phyloP scores from a whole-genome alignment of 768 basidiomycete genomes.

The Psilocybe cubensis region DNA sequence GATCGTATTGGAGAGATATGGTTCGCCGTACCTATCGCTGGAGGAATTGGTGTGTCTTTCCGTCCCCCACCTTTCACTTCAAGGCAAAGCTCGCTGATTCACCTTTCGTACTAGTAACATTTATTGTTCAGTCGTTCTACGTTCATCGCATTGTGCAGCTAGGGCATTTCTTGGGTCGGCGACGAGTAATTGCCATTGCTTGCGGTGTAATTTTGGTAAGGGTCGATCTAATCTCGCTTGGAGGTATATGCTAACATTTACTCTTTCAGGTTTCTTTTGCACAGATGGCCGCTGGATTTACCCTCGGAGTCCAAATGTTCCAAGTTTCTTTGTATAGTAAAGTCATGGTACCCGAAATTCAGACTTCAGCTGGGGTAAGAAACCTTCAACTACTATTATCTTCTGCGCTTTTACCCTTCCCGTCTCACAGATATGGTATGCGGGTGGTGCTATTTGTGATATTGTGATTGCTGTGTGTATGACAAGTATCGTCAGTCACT shows the following conservation, averaged over 20 bases:
- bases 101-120: background rate
- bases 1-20: constrained; percentile 8
- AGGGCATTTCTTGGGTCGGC: background rate
- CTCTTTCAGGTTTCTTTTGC: background rate
- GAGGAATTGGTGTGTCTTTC: background rate
- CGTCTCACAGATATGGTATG: constrained; percentile 5
- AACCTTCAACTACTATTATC: background rate
- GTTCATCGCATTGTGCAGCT: constrained; percentile 3
- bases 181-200: background rate
- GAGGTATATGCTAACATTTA: background rate
- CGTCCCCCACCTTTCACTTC: no score
- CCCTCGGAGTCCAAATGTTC: background rate
- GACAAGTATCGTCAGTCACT: constrained; percentile 5
- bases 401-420: background rate
- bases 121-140: constrained; percentile 8
- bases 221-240: background rate
- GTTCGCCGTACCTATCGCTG: constrained; percentile 4
- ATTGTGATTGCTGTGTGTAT: constrained; percentile 10
- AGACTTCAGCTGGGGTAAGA: background rate
- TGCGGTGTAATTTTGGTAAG: background rate
- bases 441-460: constrained; percentile 1
- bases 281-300: background rate
- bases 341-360: background rate
- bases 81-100: background rate
- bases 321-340: background rate